Conservation (phyloP, 495 filamentous ascomycete species). For the Penicillium daleae region DNA sequence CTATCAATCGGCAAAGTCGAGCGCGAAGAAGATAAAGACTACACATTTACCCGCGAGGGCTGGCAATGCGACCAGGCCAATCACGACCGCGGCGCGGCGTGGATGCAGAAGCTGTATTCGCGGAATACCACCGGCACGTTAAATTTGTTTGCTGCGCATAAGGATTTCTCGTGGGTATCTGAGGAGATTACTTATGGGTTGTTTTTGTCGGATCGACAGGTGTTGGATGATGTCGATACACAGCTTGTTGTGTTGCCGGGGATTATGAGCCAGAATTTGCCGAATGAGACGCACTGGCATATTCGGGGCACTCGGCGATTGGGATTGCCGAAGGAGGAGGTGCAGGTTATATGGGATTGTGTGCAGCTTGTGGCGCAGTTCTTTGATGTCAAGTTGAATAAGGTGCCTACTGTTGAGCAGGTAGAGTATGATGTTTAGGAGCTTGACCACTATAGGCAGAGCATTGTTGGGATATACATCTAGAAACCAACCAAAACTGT, state of each 20-base stretch:
- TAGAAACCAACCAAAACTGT: neutral
- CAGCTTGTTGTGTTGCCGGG: constrained; percentile 58
- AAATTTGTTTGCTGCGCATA: constrained; percentile 52
- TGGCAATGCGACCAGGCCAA: constrained; percentile 52
- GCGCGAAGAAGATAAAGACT: constrained; percentile 55
- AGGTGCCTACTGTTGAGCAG: constrained; percentile 53
- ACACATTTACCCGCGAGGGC: constrained; percentile 46
- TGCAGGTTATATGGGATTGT: constrained; percentile 47
- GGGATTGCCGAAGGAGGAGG: constrained; percentile 54
- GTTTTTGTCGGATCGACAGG: constrained; percentile 57
- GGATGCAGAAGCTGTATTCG: constrained; percentile 49
- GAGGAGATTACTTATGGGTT: constrained; percentile 60
- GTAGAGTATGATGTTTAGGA: constrained; percentile 46
- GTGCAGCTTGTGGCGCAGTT: constrained; percentile 44
- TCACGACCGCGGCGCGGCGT: constrained; percentile 46
- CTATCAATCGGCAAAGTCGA: constrained; percentile 52
- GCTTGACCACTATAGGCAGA: too few species aligned
- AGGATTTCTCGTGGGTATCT: constrained; percentile 49
- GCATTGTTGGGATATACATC: neutral
- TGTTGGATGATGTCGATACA: constrained; percentile 56
- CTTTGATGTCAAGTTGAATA: constrained; percentile 41
- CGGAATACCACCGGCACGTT: constrained; percentile 42
- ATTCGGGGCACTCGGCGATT: constrained; percentile 56
- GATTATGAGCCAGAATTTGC: constrained; percentile 64
- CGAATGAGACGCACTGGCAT: constrained; percentile 59